Evolutionary conservation across 306 rosid genomes (phyloP).

Genomic region (Pterocarpus santalinus): DNA sequence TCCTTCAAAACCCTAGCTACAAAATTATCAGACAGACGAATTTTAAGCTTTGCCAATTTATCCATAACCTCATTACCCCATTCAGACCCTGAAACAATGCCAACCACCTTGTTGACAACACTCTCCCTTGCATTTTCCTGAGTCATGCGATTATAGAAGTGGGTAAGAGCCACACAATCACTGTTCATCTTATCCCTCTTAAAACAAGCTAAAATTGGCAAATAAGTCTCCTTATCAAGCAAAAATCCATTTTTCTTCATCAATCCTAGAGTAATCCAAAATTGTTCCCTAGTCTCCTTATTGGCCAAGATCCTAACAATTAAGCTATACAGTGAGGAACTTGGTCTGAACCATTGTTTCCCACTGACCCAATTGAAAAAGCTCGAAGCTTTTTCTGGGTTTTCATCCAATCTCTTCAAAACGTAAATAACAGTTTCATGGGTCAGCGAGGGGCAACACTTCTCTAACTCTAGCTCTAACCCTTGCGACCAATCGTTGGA

Average conservation of each 20-base stretch:
- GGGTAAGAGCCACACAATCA: conserved; percentile 60
- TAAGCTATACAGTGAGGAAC: conserved; percentile 70
- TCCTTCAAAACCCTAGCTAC: conserved; percentile 73
- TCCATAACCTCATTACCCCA: conserved; percentile 67
- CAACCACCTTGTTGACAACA: conserved; percentile 64
- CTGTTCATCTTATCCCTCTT: conserved; percentile 62
- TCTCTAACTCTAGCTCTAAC: conserved; percentile 63
- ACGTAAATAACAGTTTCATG: conserved; percentile 75
- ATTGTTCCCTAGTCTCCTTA: conserved; percentile 64
- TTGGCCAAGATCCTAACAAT: conserved; percentile 67
- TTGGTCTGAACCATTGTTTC: conserved; percentile 63
- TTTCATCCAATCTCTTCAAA: conserved; percentile 69
- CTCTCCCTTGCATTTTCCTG: conserved; percentile 63
- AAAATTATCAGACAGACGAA: conserved; percentile 65
- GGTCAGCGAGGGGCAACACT: conserved; percentile 53
- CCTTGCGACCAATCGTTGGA: conserved; percentile 76
- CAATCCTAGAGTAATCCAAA: conserved; percentile 66
- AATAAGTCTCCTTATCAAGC: conserved; percentile 66
- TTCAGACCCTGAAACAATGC: conserved; percentile 62
- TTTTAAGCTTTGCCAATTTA: conserved; percentile 55
- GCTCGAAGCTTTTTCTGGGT: conserved; percentile 68
- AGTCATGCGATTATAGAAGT: conserved; percentile 63
- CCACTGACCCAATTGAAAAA: conserved; percentile 80
- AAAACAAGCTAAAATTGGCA: conserved; percentile 50
- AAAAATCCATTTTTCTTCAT: conserved; percentile 78